Evolutionary conservation across 148 eudicot species (phyloP).

Genomic region (Tetragonia tetragonoides): DNA sequence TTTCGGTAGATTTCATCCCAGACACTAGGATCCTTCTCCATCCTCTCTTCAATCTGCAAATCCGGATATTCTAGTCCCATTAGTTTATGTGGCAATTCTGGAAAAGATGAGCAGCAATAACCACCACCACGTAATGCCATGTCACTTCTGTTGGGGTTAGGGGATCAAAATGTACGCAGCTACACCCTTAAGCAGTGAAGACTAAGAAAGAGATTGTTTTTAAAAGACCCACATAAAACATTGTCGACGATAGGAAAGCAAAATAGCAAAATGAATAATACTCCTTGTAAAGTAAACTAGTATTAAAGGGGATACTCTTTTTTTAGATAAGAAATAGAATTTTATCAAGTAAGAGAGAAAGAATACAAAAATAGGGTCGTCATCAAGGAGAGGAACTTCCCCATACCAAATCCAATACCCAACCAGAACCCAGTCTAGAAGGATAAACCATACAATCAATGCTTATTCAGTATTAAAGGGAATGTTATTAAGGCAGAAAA

Average conservation of each 20-base stretch:
- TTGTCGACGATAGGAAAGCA: background rate
- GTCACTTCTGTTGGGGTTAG: background rate
- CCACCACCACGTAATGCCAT: background rate
- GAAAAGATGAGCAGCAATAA: background rate
- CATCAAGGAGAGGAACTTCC: background rate
- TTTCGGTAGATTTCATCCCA: constrained; percentile 91
- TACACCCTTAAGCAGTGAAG: background rate
- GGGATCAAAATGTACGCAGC: background rate
- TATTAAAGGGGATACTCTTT: too few relatives aligned
- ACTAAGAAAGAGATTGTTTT: background rate
- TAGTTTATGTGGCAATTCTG: constrained; percentile 2
- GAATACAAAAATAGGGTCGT: background rate
- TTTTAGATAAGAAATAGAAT: too few relatives aligned
- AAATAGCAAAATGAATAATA: background rate
- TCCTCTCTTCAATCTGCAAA: constrained; percentile 81
- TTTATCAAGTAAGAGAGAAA: too few relatives aligned
- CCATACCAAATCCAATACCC: too few relatives aligned
- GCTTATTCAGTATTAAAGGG: too few relatives aligned
- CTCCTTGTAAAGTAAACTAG: too few relatives aligned
- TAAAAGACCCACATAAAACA: background rate
- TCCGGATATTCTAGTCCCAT: constrained; percentile 8
- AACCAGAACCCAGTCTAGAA: too few relatives aligned
- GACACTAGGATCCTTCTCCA: constrained; percentile 72
- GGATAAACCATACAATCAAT: too few relatives aligned
- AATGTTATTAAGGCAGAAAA: background rate